Conservation (phyloP, 306 rosid species). For the Delonix regia region DNA sequence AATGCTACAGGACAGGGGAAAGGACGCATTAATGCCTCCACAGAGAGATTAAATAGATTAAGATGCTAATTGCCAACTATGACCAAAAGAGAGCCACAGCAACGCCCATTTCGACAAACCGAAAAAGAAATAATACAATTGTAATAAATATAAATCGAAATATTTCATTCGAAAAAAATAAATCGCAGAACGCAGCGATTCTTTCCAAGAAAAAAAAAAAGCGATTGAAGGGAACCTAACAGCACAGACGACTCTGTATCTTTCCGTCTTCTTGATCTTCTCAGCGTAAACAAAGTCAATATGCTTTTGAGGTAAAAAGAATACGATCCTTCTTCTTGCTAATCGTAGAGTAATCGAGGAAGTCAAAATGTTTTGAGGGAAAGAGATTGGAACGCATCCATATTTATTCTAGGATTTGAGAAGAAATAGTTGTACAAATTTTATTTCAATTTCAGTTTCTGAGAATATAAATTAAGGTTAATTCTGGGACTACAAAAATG, state of each 20-base stretch:
- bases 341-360: not conserved
- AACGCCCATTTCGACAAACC: not conserved
- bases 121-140: not conserved
- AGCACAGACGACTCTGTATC: constrained; percentile 4
- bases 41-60: not conserved
- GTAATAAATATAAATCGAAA: not conserved
- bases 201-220: not conserved
- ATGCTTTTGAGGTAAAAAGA: not conserved
- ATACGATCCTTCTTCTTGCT: not conserved
- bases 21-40: not conserved
- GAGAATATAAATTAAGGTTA: no score
- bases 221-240: not conserved
- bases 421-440: no score
- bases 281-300: constrained; percentile 2
- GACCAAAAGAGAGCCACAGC: not conserved
- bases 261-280: constrained; percentile 20
- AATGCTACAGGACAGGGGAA: not conserved
- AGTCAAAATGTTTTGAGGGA: not conserved
- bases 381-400: not conserved
- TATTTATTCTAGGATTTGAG: no score
- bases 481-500: no score
- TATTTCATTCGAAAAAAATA: no score
- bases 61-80: not conserved
- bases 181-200: constrained; percentile 15
- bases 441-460: no score